These are phyloP conservation scores for Lactuca saligna DNA, from an alignment of 129 eudicot species.

Conservation along the genomic window DNA sequence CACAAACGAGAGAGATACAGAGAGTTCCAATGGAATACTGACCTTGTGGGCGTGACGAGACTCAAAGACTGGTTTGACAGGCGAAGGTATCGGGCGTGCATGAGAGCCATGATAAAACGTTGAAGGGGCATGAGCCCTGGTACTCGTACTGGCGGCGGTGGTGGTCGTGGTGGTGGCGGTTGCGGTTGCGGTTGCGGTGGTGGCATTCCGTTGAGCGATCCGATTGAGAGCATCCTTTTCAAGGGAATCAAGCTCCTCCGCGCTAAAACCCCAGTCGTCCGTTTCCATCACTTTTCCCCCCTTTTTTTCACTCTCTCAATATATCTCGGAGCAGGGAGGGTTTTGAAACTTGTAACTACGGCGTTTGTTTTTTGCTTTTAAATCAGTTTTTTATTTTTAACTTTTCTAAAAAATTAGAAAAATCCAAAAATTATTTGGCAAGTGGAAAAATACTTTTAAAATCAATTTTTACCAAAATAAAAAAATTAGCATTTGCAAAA, in stretches of 20 bases:
- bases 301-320: neutral
- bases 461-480: no score
- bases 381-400: no score
- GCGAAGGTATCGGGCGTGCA: constrained; percentile 32
- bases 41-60: constrained; percentile 28
- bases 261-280: constrained; percentile 73
- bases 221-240: constrained; percentile 67
- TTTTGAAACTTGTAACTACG: neutral
- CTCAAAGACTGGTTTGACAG: constrained; percentile 27
- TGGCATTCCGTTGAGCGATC: constrained; percentile 52
- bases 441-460: no score
- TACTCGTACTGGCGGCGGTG: constrained; percentile 6
- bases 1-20: neutral
- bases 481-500: no score
- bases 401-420: no score
- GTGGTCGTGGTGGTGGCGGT: neutral
- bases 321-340: neutral
- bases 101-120: constrained; percentile 7
- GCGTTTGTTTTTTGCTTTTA: no score
- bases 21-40: neutral
- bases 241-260: constrained; percentile 69
- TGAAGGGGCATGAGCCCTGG: constrained; percentile 12
- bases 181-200: constrained; percentile 17
- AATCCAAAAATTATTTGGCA: no score
- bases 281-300: constrained; percentile 25